Conservation (phyloP, 1,139 yeast genomes). For the Nematodospora anomalae region DNA sequence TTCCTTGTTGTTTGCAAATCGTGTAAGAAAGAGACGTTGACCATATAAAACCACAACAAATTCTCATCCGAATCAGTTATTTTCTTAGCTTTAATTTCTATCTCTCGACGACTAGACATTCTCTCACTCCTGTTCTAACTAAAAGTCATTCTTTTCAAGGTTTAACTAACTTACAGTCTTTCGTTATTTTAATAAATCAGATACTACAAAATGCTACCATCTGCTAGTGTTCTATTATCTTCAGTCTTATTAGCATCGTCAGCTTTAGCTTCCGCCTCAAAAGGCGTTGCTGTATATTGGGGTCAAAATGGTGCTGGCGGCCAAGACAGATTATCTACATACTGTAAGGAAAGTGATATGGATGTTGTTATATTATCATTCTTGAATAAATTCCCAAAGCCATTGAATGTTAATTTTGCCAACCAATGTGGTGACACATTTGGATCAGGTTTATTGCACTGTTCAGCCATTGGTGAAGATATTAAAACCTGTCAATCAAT, state of each 20-base stretch:
- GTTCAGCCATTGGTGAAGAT: conserved; percentile 66
- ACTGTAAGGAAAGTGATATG: conserved; percentile 67
- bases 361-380: conserved; percentile 77
- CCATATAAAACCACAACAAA: too few relatives aligned
- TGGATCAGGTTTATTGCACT: conserved; percentile 58
- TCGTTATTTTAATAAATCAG: not conserved
- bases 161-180: conserved; percentile 4
- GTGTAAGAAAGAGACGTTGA: too few relatives aligned
- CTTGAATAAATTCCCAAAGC: conserved; percentile 57
- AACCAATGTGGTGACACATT: conserved; percentile 58
- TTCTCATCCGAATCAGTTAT: too few relatives aligned
- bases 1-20: too few relatives aligned
- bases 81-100: too few relatives aligned
- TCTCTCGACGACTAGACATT: too few relatives aligned
- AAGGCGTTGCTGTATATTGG: conserved; percentile 79
- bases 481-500: conserved; percentile 73
- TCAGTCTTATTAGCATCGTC: conserved; percentile 13
- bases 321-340: conserved; percentile 61
- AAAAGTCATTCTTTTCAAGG: conserved; percentile 6
- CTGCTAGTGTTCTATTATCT: conserved; percentile 12
- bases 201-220: conserved; percentile 12
- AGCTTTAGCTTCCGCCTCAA: conserved; percentile 44
- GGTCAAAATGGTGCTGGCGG: conserved; percentile 76
- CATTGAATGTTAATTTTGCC: conserved; percentile 61
- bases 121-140: too few relatives aligned